Conservation (phyloP, 2,329 filamentous ascomycete genomes). For the Elsinoe australis region DNA sequence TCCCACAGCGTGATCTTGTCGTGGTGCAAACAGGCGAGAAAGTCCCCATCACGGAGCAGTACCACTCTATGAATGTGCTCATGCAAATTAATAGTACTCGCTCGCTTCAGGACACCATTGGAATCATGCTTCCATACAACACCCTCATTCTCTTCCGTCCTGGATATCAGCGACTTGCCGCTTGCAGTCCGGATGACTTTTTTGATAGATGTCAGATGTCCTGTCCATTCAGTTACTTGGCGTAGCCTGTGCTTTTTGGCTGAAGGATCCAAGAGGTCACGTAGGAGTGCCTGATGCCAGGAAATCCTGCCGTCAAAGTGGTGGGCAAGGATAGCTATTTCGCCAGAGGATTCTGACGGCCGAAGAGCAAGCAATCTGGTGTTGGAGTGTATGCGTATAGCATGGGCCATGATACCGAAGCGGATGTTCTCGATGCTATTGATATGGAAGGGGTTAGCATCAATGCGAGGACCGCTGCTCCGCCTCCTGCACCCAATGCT, state of each 20-base stretch:
- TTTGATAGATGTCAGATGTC: slow-evolving; percentile 70
- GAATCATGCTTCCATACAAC: slow-evolving; percentile 71
- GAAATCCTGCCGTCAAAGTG: slow-evolving; percentile 79
- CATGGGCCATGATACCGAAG: slow-evolving; percentile 33
- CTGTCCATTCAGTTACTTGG: slow-evolving; percentile 66
- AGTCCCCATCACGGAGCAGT: slow-evolving; percentile 66
- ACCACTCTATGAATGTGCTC: slow-evolving; percentile 74
- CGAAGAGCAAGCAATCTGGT: slow-evolving; percentile 63
- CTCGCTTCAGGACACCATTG: slow-evolving; percentile 50
- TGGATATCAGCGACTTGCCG: slow-evolving; percentile 70
- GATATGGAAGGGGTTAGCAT: slow-evolving; percentile 66
- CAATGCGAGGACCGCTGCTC: slow-evolving; percentile 33
- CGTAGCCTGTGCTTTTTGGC: slow-evolving; percentile 52
- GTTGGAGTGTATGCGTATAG: slow-evolving; percentile 40
- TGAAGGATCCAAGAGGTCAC: slow-evolving; percentile 70
- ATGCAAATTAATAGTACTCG: slow-evolving; percentile 59
- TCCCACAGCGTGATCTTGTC: slow-evolving; percentile 71
- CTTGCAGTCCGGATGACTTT: slow-evolving; percentile 82
- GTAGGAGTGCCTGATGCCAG: slow-evolving; percentile 70
- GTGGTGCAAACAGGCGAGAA: slow-evolving; percentile 72
- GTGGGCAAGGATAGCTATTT: slow-evolving; percentile 58
- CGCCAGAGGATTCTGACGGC: background rate
- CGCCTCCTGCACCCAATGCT: slow-evolving; percentile 67
- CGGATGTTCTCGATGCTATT: slow-evolving; percentile 58
- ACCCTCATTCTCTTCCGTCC: slow-evolving; percentile 69